Evolutionary conservation across 176 grass and related monocot species (phyloP).

Genomic region (Aegilops speltoides): DNA sequence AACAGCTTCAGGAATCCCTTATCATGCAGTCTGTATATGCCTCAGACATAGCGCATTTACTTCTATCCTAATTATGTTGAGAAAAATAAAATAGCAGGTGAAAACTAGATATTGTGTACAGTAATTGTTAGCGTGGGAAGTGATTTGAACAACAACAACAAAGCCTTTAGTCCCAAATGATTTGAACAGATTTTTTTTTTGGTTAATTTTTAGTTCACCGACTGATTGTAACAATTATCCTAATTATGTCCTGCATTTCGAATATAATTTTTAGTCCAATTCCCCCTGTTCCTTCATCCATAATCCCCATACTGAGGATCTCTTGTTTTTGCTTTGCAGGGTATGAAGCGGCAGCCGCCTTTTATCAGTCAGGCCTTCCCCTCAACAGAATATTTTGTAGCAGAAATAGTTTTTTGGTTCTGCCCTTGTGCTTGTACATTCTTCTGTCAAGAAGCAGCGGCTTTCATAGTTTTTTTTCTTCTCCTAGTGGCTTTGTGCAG

Average conservation of each 20-base stretch:
- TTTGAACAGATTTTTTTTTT: not conserved
- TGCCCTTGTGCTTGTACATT: conserved; percentile 36
- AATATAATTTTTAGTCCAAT: not conserved
- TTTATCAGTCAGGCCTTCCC: not conserved
- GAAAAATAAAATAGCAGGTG: not conserved
- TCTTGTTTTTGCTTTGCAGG: conserved; percentile 39
- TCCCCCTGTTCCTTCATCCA: not conserved
- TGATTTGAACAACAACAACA: not conserved
- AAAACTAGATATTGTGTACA: conserved; percentile 12
- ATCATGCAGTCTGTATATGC: not conserved
- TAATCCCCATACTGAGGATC: not conserved
- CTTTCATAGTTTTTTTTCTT: conserved; percentile 1
- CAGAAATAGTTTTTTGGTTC: conserved; percentile 32
- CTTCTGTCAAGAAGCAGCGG: conserved; percentile 38
- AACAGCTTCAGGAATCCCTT: not conserved
- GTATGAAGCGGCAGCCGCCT: conserved; percentile 17
- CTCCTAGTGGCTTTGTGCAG: not conserved
- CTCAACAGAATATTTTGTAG: conserved; percentile 27
- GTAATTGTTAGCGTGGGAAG: not conserved
- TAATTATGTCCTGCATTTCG: not conserved
- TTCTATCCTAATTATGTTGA: not conserved
- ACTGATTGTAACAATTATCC: too few species aligned
- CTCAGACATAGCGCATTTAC: not conserved
- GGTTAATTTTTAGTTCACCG: not conserved
- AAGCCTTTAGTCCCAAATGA: not conserved